Evolutionary conservation across 2,329 filamentous ascomycete genomes (phyloP), one percentile per base, ranked within the genome.

Genomic region (Trichoderma sp.): DNA sequence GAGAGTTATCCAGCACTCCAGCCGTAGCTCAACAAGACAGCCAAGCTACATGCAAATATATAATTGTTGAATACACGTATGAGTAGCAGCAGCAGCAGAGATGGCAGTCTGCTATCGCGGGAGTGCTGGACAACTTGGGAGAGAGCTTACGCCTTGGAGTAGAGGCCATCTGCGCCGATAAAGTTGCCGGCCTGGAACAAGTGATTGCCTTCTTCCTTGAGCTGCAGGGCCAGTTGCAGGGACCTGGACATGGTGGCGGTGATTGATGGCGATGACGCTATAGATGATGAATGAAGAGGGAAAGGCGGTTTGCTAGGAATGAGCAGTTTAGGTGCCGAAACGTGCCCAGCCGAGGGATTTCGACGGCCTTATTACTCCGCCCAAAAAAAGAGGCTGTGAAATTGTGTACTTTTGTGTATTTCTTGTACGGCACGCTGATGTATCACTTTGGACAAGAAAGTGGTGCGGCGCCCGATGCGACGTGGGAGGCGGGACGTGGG

Each of bases 101-200:
- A 3, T 4, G 14, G 32, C 32, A 34, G 11, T 14, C 11, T 30
- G 32, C 30, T 10, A 5, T 34, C 13, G 32, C 32, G 13, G 32
- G 11, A 13, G 32, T 34, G 13, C 32, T 13, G 32, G 32, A 34
- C 6, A 14, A 13, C 32, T 13, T 34, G 51, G 18, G 61, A 56
- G 37, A 37, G 66, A 79, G 46, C 87, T 77, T 79, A 90, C 82
- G 92, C 92, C 78, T 91, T 87, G 5, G 90, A 90, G 79, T 95
- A 95, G 69, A 89, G 81, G 24, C 83, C 84, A 71, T 93, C 91
- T 46, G 92, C 92, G 28, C 81, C 84, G 5, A 81, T 78, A 75
- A 85, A 94, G 73, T 94, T 88, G 70, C 87, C 87, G 10, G 82
- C 79, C 70, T 87, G 84, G 79, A 91, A 95, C 76, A 84, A 85